Percentiles rank a stretch among this genome's conserved stretches.
These are phyloP conservation scores for Caloboletus firmus DNA, from an alignment of 1,284 basidiomycete species.

Conservation along the genomic window DNA sequence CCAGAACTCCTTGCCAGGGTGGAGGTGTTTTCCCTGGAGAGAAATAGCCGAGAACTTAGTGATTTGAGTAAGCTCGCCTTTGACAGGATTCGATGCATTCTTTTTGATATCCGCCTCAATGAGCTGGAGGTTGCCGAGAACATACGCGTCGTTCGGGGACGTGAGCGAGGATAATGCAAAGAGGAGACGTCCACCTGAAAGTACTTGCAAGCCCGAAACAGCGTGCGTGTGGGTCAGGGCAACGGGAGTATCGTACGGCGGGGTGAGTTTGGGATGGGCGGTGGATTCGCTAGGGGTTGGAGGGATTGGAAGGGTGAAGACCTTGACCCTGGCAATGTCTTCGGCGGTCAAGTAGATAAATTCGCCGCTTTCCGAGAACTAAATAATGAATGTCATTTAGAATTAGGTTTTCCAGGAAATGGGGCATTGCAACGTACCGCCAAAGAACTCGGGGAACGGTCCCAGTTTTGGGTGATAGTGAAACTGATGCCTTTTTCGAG, in stretches of 20 bases:
- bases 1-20: constrained; percentile 75
- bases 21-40: constrained; percentile 58
- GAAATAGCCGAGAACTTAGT: constrained; percentile 59
- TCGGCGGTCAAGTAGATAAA: constrained; percentile 75
- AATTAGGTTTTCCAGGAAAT: background rate
- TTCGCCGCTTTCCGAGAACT: constrained; percentile 75
- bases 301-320: constrained; percentile 69
- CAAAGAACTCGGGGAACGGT: constrained; percentile 62
- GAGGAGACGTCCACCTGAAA: constrained; percentile 58
- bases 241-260: constrained; percentile 53
- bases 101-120: constrained; percentile 42
- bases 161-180: constrained; percentile 70
- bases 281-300: constrained; percentile 55
- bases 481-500: constrained; percentile 63
- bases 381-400: background rate
- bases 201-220: constrained; percentile 59
- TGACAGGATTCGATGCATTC: constrained; percentile 30
- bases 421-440: constrained; percentile 14
- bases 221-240: constrained; percentile 58
- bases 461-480: constrained; percentile 79
- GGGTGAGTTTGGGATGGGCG: constrained; percentile 47
- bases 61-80: constrained; percentile 48
- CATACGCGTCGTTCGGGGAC: constrained; percentile 72
- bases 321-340: constrained; percentile 71
- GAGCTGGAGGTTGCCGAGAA: constrained; percentile 50